These are phyloP conservation scores for Naganishia albida DNA, from an alignment of 1,284 basidiomycete genomes.

Conservation along the genomic window DNA sequence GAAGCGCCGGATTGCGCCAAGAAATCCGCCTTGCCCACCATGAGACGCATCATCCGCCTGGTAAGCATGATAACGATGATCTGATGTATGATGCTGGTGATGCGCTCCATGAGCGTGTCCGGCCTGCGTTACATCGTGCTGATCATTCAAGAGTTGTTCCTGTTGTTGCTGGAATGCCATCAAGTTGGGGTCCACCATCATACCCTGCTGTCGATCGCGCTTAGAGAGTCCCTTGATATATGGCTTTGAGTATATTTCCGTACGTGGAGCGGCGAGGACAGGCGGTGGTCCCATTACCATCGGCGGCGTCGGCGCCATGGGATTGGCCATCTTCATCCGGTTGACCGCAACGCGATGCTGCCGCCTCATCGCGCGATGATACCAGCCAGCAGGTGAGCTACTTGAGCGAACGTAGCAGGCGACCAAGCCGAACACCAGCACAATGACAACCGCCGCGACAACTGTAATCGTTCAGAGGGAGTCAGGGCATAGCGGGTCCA, in stretches of 20 bases:
- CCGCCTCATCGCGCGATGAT: slow-evolving; percentile 42
- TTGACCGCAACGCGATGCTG: slow-evolving; percentile 38
- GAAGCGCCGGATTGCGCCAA: background rate
- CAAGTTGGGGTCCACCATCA: slow-evolving; percentile 6
- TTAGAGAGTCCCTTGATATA: background rate
- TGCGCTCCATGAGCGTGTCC: background rate
- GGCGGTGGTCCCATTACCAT: slow-evolving; percentile 19
- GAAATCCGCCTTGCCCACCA: background rate
- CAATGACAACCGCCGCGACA: slow-evolving; percentile 43
- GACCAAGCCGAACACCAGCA: slow-evolving; percentile 41
- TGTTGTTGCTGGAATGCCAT: background rate
- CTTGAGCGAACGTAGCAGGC: slow-evolving; percentile 44
- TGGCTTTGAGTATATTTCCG: slow-evolving; percentile 19
- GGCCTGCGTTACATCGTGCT: background rate
- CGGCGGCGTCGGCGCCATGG: slow-evolving; percentile 5
- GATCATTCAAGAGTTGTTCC: background rate
- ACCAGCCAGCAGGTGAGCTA: slow-evolving; percentile 44
- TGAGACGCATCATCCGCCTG: background rate
- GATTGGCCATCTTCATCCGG: slow-evolving; percentile 16
- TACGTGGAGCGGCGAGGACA: slow-evolving; percentile 1
- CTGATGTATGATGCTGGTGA: background rate
- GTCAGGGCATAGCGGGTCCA: background rate
- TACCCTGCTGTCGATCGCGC: background rate
- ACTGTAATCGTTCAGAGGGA: slow-evolving; percentile 35
- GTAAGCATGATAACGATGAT: background rate